These are phyloP conservation scores for Clarkia xantiana DNA, from an alignment of 345 rosid species.

Conservation along the genomic window DNA sequence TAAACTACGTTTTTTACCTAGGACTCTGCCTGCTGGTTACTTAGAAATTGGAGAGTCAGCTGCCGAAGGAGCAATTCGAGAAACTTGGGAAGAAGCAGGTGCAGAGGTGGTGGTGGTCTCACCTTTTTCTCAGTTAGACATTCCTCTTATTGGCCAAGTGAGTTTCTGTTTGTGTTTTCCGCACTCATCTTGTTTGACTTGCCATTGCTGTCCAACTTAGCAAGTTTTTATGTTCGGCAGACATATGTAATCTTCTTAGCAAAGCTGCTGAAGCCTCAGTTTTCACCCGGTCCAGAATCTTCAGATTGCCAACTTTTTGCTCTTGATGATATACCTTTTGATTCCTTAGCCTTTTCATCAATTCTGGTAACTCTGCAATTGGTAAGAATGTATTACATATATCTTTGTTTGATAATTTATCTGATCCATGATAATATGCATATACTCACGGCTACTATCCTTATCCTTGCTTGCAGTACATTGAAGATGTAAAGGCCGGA, in stretches of 20 bases:
- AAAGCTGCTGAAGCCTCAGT: conserved; percentile 61
- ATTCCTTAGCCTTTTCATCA: conserved; percentile 87
- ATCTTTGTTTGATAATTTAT: not conserved
- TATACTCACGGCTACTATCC: conserved; percentile 4
- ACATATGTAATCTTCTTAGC: conserved; percentile 86
- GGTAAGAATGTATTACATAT: conserved; percentile 31
- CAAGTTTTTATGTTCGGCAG: conserved; percentile 31
- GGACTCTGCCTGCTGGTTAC: conserved; percentile 99
- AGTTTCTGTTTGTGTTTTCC: conserved; percentile 7
- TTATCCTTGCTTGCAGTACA: conserved; percentile 43
- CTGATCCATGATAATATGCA: conserved; percentile 1
- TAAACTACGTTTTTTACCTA: conserved; percentile 9
- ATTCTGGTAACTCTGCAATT: conserved; percentile 63
- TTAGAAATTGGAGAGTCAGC: conserved; percentile 95
- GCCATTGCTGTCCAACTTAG: conserved; percentile 2
- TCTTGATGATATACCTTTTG: conserved; percentile 73
- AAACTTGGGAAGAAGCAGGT: conserved; percentile 93
- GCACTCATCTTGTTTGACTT: conserved; percentile 1
- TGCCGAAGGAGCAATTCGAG: conserved; percentile 85
- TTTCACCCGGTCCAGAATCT: conserved; percentile 91
- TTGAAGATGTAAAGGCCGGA: conserved; percentile 62
- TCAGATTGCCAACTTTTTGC: conserved; percentile 71
- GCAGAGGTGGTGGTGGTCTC: conserved; percentile 81
- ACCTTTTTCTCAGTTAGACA: conserved; percentile 86
- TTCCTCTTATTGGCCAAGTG: conserved; percentile 93